Evolutionary conservation across 2,329 filamentous ascomycete genomes (phyloP).

Genomic region (Aureobasidium zeae): DNA sequence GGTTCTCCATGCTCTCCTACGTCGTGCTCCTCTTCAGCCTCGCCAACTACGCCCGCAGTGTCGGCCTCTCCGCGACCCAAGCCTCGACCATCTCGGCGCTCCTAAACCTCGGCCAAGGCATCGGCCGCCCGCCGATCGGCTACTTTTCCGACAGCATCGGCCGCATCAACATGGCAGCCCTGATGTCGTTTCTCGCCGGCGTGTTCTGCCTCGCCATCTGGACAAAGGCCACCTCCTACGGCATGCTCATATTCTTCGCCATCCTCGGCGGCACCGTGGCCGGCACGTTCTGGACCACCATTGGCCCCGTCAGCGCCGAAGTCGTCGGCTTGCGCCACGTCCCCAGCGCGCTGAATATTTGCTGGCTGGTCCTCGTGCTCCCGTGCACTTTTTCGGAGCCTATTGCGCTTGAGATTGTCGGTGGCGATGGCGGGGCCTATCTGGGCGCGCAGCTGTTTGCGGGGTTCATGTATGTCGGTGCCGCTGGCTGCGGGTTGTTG

Average conservation of each 20-base stretch:
- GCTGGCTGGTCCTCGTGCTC: slow-evolving; percentile 62
- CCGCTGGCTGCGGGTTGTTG: slow-evolving; percentile 44
- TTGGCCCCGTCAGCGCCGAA: slow-evolving; percentile 62
- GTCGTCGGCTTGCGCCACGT: slow-evolving; percentile 62
- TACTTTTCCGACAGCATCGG: slow-evolving; percentile 62
- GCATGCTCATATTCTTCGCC: slow-evolving; percentile 61
- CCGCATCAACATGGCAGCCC: slow-evolving; percentile 60
- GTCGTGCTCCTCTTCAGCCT: slow-evolving; percentile 68
- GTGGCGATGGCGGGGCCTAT: slow-evolving; percentile 42
- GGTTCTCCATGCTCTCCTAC: slow-evolving; percentile 65
- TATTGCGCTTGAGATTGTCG: slow-evolving; percentile 47
- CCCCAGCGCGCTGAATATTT: slow-evolving; percentile 59
- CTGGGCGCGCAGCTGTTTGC: slow-evolving; percentile 52
- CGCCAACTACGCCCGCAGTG: slow-evolving; percentile 59
- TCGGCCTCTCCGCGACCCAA: slow-evolving; percentile 58
- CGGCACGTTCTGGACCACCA: slow-evolving; percentile 58
- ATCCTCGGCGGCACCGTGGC: slow-evolving; percentile 57
- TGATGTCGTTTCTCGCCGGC: slow-evolving; percentile 55
- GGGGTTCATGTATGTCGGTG: slow-evolving; percentile 53
- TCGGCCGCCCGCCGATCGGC: slow-evolving; percentile 64
- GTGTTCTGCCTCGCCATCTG: slow-evolving; percentile 62
- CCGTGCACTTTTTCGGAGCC: slow-evolving; percentile 57
- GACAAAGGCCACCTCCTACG: slow-evolving; percentile 60
- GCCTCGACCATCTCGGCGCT: slow-evolving; percentile 64
- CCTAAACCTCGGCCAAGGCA: slow-evolving; percentile 56